Evolutionary conservation across 2,329 filamentous ascomycete species (phyloP), one percentile per base, ranked within the genome.

Genomic region (Cladosporium sp.): DNA sequence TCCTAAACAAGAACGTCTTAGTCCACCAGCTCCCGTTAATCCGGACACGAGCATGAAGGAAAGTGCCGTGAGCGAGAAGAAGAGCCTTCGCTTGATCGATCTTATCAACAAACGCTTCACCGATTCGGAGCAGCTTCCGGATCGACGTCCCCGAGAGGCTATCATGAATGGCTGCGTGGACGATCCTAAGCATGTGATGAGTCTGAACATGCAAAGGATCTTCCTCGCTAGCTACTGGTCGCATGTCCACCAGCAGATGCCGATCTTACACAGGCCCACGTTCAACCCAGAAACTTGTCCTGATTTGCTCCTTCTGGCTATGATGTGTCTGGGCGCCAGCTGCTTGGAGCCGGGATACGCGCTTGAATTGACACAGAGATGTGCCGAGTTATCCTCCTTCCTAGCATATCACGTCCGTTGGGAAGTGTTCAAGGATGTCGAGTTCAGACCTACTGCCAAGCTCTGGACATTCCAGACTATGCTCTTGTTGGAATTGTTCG

Each of bases 381-480:
- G 91, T n/a, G 89, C 91, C 0, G 88, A 93, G 69, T 81, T 98
- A 26, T 92, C 93, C 28, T 94, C 93, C 75, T 97, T 98, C 73
- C 80, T 97, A 37, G 93, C 92, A 0, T 95, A 91, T 88, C 92
- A 97, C 78, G 81, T 97, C n/a, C 87, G 95, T 64, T 97, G 93
- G 92, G 91, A 96, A 76, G 91, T 97, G 44, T 97, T 98, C 75
- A 95, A 93, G 84, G 91, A 97, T 75, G 84, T 86, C 16, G 92
- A 93, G 78, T 97, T 96, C 79, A 85, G 92, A 21, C 93, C 95
- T 1, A 94, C 95, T 0, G 94, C 94, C 10, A 97, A 96, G 78
- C 80, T 99, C 8, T 99, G 94, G 94, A 88, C 97, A 0, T 98
- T 98, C 80, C 95, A 98, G 76, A 89, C 94, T 1, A 81, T 98